These are phyloP conservation scores for Eucalyptus sp. DNA, from an alignment of 345 rosid species.

Conservation along the genomic window DNA sequence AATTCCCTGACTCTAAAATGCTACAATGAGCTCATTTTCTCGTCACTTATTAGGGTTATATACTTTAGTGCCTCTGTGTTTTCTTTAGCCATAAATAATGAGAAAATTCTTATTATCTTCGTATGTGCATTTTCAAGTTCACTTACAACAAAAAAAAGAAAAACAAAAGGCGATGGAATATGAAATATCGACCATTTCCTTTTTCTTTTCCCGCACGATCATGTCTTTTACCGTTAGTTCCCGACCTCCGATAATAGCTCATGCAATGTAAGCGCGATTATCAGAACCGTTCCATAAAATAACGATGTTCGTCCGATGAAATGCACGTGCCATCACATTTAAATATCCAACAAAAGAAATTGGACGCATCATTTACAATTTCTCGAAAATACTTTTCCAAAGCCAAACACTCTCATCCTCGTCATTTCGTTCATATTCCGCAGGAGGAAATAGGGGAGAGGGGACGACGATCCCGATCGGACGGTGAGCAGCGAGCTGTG, in stretches of 20 bases:
- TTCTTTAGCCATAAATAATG: too few species aligned
- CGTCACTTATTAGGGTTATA: too few species aligned
- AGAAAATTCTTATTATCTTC: too few species aligned
- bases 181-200: neutral
- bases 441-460: neutral
- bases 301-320: neutral
- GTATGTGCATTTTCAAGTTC: neutral
- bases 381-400: neutral
- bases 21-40: too few species aligned
- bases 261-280: neutral
- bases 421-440: neutral
- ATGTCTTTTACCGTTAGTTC: neutral
- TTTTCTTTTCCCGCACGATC: neutral
- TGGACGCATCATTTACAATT: neutral
- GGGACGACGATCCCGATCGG: neutral
- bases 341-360: neutral
- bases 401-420: neutral
- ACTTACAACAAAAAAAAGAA: too few species aligned
- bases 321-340: neutral
- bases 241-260: neutral
- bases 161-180: too few species aligned
- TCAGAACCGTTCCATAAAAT: neutral
- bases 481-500: neutral
- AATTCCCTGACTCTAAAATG: too few species aligned
- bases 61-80: too few species aligned